Evolutionary conservation across 768 basidiomycete genomes (phyloP).

Genomic region (Lentinula boryana): DNA sequence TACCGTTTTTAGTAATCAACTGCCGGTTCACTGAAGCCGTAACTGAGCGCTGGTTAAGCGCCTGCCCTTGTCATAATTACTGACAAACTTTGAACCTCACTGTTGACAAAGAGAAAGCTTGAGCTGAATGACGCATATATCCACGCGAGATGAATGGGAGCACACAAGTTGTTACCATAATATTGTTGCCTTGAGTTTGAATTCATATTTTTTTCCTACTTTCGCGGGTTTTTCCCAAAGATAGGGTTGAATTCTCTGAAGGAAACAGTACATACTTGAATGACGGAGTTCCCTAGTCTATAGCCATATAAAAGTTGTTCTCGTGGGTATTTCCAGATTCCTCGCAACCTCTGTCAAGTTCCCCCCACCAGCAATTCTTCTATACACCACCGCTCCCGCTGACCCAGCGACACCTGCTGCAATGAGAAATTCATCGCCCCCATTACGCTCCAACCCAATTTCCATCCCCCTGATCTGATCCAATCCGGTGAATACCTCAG

Average conservation of each 20-base stretch:
- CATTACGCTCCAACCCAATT: slow-evolving; percentile 39
- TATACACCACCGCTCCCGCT: slow-evolving; percentile 49
- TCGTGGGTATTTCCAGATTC: slow-evolving; percentile 43
- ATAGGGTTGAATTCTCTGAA: too few relatives aligned
- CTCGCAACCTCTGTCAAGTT: slow-evolving; percentile 44
- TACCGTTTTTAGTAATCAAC: not conserved
- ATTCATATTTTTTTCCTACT: too few relatives aligned
- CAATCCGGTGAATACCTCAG: slow-evolving; percentile 56
- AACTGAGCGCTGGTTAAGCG: not conserved
- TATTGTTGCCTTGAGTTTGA: too few relatives aligned
- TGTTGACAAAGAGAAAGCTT: too few relatives aligned
- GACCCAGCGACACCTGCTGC: slow-evolving; percentile 47
- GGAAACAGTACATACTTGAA: too few relatives aligned
- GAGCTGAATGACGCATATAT: too few relatives aligned
- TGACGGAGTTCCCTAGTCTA: not conserved
- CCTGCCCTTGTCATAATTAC: not conserved
- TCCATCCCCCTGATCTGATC: slow-evolving; percentile 64
- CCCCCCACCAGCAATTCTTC: slow-evolving; percentile 44
- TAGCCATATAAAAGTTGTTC: slow-evolving; percentile 49
- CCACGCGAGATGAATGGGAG: too few relatives aligned
- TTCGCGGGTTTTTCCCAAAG: too few relatives aligned
- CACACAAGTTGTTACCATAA: too few relatives aligned
- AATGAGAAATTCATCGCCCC: slow-evolving; percentile 45
- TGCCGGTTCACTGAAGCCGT: not conserved
- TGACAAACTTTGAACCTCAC: too few relatives aligned